These are phyloP conservation scores for Arthrinium phaeospermum DNA, from an alignment of 2,329 filamentous ascomycete genomes.

Conservation along the genomic window DNA sequence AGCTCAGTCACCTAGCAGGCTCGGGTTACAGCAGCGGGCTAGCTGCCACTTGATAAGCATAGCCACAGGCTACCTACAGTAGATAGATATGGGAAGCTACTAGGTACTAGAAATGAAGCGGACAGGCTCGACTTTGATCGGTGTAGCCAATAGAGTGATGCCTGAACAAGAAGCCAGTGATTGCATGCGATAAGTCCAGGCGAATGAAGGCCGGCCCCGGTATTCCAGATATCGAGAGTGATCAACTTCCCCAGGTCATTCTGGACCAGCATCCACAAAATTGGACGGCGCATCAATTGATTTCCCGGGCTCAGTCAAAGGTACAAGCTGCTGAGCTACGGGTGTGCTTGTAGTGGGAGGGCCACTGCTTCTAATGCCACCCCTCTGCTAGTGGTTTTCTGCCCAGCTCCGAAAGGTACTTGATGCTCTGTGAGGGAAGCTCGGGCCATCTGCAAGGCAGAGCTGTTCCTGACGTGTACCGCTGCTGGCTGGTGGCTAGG, in stretches of 20 bases:
- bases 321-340: not conserved
- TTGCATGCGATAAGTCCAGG: not conserved
- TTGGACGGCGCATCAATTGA: not conserved
- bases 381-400: not conserved
- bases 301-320: not conserved
- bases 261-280: not conserved
- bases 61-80: not conserved
- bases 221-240: not conserved
- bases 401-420: slow-evolving; percentile 5
- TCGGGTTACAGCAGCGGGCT: not conserved
- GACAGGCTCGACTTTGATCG: not conserved
- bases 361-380: not conserved
- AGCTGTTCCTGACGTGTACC: slow-evolving; percentile 22
- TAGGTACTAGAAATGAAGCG: not conserved
- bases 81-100: too few species aligned
- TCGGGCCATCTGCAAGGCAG: slow-evolving; percentile 21
- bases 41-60: slow-evolving; percentile 1
- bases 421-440: not conserved
- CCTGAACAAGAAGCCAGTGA: not conserved
- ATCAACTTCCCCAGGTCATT: not conserved
- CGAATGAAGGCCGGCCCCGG: not conserved
- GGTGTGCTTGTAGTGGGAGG: not conserved
- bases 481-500: not conserved
- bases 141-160: not conserved
- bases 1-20: too few species aligned